A percentile compares a stretch with the other conserved stretches of the same genome.
Conservation (phyloP, 2,329 filamentous ascomycete genomes). For the Niveomyces coronatus region DNA sequence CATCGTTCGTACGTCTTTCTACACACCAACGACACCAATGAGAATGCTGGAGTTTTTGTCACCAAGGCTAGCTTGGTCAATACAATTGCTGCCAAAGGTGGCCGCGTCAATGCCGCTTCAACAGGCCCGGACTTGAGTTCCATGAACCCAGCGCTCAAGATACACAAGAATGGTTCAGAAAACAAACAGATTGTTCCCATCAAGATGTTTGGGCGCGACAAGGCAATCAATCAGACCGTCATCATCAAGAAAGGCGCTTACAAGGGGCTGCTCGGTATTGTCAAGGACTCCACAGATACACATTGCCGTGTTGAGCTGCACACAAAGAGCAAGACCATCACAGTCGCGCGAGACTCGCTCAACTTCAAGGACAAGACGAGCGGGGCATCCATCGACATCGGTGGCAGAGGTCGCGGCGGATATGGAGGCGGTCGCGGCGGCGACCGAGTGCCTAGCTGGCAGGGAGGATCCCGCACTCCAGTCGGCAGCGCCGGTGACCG, state of each 20-base stretch:
- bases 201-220: conserved; percentile 69
- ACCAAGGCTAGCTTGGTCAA: conserved; percentile 75
- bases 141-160: conserved; percentile 86
- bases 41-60: conserved; percentile 86
- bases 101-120: conserved; percentile 52
- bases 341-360: conserved; percentile 71
- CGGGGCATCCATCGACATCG: conserved; percentile 67
- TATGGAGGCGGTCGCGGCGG: conserved; percentile 37
- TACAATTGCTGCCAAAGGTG: conserved; percentile 90
- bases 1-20: conserved; percentile 88
- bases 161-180: conserved; percentile 47
- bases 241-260: conserved; percentile 78
- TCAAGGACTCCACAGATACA: conserved; percentile 85
- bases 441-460: conserved; percentile 44
- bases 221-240: conserved; percentile 82
- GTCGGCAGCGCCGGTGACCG: conserved; percentile 52
- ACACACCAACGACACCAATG: conserved; percentile 70
- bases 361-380: conserved; percentile 76
- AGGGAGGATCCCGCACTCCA: conserved; percentile 58
- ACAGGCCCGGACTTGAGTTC: conserved; percentile 70
- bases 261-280: conserved; percentile 88
- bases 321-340: conserved; percentile 86
- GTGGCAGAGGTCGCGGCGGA: conserved; percentile 36
- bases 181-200: conserved; percentile 50
- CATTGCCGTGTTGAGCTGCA: conserved; percentile 87